phyloP scores from a whole-genome alignment of 1,284 basidiomycete genomes.

The Coniferiporia weirii region DNA sequence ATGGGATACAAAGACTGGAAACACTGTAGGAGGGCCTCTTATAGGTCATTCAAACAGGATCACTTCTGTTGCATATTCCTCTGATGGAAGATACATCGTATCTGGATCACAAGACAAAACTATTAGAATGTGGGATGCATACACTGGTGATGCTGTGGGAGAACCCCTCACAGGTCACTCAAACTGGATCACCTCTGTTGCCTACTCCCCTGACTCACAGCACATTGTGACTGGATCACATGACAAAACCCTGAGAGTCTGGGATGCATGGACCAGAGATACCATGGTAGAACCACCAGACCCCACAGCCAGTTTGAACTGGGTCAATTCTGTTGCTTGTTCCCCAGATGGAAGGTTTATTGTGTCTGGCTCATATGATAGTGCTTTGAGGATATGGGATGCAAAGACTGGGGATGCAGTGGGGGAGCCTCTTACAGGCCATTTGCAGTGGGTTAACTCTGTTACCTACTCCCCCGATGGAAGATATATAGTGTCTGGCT shows the following conservation, averaged over 20 bases:
- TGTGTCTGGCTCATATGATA: slow-evolving; percentile 33
- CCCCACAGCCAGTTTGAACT: background rate
- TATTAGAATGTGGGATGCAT: background rate
- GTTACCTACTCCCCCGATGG: background rate
- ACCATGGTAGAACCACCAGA: background rate
- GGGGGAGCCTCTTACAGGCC: background rate
- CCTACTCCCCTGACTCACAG: slow-evolving; percentile 18
- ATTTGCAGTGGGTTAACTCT: background rate
- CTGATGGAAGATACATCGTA: background rate
- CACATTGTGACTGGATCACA: slow-evolving; percentile 56
- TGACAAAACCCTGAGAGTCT: slow-evolving; percentile 36
- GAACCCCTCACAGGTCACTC: slow-evolving; percentile 6
- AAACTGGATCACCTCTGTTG: slow-evolving; percentile 5
- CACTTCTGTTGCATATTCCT: background rate
- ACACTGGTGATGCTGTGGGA: background rate
- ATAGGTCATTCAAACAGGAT: no score
- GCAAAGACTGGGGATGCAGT: background rate
- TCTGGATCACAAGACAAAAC: slow-evolving; percentile 9
- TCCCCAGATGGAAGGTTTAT: background rate
- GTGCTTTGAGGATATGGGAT: background rate
- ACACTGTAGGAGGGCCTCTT: background rate
- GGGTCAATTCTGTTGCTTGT: background rate
- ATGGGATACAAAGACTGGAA: background rate
- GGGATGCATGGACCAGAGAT: background rate
- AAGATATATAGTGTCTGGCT: background rate